A percentile compares a stretch with the other conserved stretches of the same genome.
Conservation (phyloP, 2,329 filamentous ascomycete species). For the Apiospora hydei region DNA sequence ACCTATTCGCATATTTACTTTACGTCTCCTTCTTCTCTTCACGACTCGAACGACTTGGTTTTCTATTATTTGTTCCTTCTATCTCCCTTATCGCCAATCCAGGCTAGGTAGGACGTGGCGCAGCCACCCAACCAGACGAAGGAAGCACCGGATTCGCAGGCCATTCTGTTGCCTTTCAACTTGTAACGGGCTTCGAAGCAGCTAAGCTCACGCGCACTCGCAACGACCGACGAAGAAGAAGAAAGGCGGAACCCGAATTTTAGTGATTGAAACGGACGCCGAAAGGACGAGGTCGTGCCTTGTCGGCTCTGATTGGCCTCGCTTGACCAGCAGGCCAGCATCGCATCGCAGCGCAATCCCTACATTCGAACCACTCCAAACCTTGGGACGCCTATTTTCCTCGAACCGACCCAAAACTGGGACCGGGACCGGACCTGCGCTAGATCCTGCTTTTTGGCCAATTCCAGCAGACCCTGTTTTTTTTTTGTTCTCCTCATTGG, state of each 20-base stretch:
- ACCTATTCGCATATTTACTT: slow-evolving; percentile 10
- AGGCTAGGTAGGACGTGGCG: slow-evolving; percentile 17
- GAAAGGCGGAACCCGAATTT: background rate
- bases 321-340: background rate
- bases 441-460: slow-evolving; percentile 17
- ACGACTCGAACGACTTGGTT: slow-evolving; percentile 8
- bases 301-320: background rate
- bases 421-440: slow-evolving; percentile 12
- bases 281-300: background rate
- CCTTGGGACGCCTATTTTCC: slow-evolving; percentile 11
- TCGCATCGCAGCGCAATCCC: slow-evolving; percentile 10
- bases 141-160: slow-evolving; percentile 8
- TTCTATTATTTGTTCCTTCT: background rate
- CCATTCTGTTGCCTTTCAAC: slow-evolving; percentile 8
- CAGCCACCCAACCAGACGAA: background rate
- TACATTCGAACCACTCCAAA: slow-evolving; percentile 13
- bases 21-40: background rate
- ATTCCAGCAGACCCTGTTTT: slow-evolving; percentile 8
- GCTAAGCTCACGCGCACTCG: background rate
- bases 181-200: slow-evolving; percentile 17
- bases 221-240: background rate
- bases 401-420: slow-evolving; percentile 21
- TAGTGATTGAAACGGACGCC: background rate
- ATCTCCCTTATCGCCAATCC: background rate
- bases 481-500: slow-evolving; percentile 1